Conservation (phyloP, 1,139 yeast species). For the Hyphopichia khmerensis region DNA sequence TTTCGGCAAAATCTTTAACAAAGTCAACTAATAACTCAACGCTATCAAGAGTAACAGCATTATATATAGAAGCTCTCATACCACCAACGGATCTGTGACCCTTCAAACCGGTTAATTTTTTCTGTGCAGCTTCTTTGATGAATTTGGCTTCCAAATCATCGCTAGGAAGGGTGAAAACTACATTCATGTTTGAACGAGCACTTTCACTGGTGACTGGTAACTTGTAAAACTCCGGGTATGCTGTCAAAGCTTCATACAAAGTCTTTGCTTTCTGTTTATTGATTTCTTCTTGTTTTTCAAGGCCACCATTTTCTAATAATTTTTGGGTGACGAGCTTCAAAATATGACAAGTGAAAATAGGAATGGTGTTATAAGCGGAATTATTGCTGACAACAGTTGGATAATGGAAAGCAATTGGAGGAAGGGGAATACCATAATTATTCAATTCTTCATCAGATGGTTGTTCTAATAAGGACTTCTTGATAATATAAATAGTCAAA, state of each 20-base stretch:
- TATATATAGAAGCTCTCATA: constrained; percentile 88
- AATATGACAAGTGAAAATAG: constrained; percentile 86
- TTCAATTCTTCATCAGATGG: constrained; percentile 63
- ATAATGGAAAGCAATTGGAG: constrained; percentile 87
- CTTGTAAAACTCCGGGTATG: constrained; percentile 60
- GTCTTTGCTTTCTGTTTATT: constrained; percentile 61
- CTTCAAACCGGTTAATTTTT: constrained; percentile 69
- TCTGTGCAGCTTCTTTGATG: constrained; percentile 52
- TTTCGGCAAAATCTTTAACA: constrained; percentile 61
- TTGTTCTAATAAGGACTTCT: constrained; percentile 70
- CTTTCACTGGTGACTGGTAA: constrained; percentile 59
- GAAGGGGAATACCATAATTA: constrained; percentile 62
- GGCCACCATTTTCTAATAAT: constrained; percentile 61
- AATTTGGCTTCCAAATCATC: constrained; percentile 66
- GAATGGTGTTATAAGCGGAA: constrained; percentile 93
- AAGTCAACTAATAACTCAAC: constrained; percentile 60
- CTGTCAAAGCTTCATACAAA: constrained; percentile 65
- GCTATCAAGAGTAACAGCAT: constrained; percentile 73
- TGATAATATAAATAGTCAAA: constrained; percentile 83
- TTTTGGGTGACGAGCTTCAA: constrained; percentile 73
- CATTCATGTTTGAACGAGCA: constrained; percentile 86
- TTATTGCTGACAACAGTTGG: constrained; percentile 85
- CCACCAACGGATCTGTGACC: constrained; percentile 99
- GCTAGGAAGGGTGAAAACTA: constrained; percentile 75
- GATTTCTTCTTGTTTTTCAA: constrained; percentile 49